These are phyloP conservation scores for Lactarius trivialis DNA, from an alignment of 768 basidiomycete genomes.

Conservation along the genomic window DNA sequence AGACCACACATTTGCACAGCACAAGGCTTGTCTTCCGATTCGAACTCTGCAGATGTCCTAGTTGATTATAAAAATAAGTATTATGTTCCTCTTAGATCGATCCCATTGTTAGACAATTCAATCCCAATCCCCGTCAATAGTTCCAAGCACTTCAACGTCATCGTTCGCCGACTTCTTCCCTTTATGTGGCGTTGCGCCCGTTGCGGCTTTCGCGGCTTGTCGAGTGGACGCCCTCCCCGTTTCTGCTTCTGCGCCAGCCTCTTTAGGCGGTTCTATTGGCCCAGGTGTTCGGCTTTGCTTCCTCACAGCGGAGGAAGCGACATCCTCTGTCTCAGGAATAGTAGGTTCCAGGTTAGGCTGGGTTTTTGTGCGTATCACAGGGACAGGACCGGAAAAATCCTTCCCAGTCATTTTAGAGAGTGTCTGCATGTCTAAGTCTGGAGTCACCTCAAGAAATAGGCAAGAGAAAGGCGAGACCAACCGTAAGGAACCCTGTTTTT, in stretches of 20 bases:
- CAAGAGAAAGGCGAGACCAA: constrained; percentile 32
- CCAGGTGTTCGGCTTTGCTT: constrained; percentile 20
- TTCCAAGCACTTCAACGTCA: constrained; percentile 29
- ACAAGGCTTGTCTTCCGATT: not conserved
- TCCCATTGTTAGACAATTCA: not conserved
- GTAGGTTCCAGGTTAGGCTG: constrained; percentile 32
- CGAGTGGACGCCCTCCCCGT: constrained; percentile 5
- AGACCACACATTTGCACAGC: not conserved
- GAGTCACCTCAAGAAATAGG: not conserved
- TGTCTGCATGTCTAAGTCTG: constrained; percentile 55
- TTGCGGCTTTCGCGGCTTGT: constrained; percentile 5
- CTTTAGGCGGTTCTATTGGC: constrained; percentile 6
- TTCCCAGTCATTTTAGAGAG: constrained; percentile 78
- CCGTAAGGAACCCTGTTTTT: constrained; percentile 72
- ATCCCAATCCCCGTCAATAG: constrained; percentile 27
- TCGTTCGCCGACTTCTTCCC: constrained; percentile 14
- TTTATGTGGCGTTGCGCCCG: constrained; percentile 4
- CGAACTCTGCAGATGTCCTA: not conserved
- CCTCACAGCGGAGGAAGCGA: not conserved
- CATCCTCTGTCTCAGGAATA: not conserved
- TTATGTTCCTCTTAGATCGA: not conserved
- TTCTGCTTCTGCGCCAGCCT: not conserved
- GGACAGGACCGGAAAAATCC: constrained; percentile 77
- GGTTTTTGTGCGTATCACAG: constrained; percentile 50
- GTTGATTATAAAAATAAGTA: not conserved